Conservation (phyloP, 2,329 filamentous ascomycete genomes). For the Colletotrichum sp. region DNA sequence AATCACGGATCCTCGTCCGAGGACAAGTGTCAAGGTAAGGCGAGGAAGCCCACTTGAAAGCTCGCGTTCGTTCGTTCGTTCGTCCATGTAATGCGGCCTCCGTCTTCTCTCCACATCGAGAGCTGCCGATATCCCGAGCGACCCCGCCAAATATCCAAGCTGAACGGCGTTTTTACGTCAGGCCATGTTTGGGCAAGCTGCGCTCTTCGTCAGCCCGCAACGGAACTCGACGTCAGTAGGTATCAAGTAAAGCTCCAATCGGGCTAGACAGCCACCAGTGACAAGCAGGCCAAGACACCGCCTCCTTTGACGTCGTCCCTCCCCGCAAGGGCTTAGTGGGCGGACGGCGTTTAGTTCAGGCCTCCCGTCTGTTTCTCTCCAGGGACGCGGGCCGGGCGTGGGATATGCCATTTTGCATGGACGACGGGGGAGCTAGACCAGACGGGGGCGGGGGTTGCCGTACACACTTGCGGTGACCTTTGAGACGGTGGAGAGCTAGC, state of each 20-base stretch:
- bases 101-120: background rate
- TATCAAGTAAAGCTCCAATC: background rate
- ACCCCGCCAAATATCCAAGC: background rate
- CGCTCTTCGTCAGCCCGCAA: background rate
- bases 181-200: background rate
- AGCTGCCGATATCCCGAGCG: constrained; percentile 10
- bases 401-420: background rate
- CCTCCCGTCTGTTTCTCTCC: background rate
- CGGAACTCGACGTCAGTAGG: background rate
- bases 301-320: background rate
- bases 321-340: background rate
- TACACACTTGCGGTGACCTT: background rate
- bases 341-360: background rate
- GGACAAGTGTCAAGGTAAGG: background rate
- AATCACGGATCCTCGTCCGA: background rate
- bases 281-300: background rate
- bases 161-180: background rate
- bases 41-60: background rate
- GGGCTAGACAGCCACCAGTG: background rate
- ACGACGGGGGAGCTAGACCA: background rate
- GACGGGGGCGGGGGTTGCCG: background rate
- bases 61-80: background rate
- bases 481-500: background rate
- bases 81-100: background rate
- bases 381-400: background rate